Evolutionary conservation across 179 eudicot species (phyloP).

Genomic region (Vitellaria paradoxa): DNA sequence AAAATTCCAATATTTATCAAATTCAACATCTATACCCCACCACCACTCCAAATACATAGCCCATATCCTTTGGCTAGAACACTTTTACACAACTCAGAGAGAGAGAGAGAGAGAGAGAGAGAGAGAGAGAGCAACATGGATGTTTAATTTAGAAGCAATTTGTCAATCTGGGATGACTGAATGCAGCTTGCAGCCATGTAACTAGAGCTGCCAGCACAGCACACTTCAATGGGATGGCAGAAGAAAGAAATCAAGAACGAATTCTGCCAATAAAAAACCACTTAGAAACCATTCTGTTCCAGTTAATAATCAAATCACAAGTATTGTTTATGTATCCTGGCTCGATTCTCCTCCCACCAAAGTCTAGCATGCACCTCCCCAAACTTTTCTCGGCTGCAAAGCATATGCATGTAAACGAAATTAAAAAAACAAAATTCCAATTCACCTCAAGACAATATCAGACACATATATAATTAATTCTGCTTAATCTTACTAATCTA

Average conservation of each 20-base stretch:
- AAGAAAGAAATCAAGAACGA: background rate
- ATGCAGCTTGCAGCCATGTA: background rate
- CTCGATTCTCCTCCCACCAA: slow-evolving; percentile 97
- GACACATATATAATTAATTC: background rate
- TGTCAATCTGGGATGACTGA: no score
- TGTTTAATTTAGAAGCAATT: background rate
- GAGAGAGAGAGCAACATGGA: slow-evolving; percentile 10
- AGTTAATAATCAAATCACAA: slow-evolving; percentile 28
- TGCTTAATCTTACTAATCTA: background rate
- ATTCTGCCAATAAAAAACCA: background rate
- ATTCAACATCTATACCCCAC: slow-evolving; percentile 8
- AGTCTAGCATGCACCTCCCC: slow-evolving; percentile 90
- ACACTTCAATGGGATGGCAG: background rate
- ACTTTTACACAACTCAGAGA: background rate
- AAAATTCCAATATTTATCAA: background rate
- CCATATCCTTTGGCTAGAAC: background rate
- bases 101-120: background rate
- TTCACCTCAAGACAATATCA: slow-evolving; percentile 5
- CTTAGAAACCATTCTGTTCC: background rate
- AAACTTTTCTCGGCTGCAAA: slow-evolving; percentile 82
- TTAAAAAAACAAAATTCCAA: background rate
- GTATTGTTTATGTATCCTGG: slow-evolving; percentile 81
- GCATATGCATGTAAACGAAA: background rate
- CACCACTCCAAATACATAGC: background rate
- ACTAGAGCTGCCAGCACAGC: background rate